A percentile compares a stretch with the other conserved stretches of the same genome.
These are phyloP conservation scores for Garcileccinum viscosum DNA, from an alignment of 1,284 basidiomycete species.

Conservation along the genomic window DNA sequence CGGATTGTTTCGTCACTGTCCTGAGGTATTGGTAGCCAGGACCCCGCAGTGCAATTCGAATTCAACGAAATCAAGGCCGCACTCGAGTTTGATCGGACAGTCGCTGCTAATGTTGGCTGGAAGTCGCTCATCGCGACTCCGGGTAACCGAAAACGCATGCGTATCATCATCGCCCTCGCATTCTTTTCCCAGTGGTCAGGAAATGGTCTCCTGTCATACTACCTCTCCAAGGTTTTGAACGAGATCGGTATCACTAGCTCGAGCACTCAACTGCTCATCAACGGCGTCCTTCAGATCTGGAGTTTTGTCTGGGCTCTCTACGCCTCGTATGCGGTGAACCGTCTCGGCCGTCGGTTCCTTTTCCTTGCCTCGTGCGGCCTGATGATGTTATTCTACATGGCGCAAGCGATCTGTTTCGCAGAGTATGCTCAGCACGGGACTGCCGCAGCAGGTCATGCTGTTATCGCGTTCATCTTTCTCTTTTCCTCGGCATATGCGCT, in stretches of 20 bases:
- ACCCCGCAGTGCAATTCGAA: conserved; percentile 78
- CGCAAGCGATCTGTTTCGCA: conserved; percentile 78
- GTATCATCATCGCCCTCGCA: conserved; percentile 71
- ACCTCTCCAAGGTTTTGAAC: conserved; percentile 74
- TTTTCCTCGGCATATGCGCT: conserved; percentile 75
- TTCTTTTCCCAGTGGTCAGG: conserved; percentile 82
- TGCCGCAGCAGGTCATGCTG: conserved; percentile 60
- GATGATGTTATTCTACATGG: conserved; percentile 73
- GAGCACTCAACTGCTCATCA: conserved; percentile 70
- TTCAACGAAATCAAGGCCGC: conserved; percentile 80
- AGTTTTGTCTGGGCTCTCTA: conserved; percentile 68
- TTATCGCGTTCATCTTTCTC: conserved; percentile 81
- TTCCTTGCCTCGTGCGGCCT: conserved; percentile 67
- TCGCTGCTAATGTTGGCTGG: conserved; percentile 66
- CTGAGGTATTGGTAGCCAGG: conserved; percentile 65
- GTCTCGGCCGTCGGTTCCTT: conserved; percentile 64
- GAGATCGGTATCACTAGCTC: conserved; percentile 71
- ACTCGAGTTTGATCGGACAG: conserved; percentile 66
- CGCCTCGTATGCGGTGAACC: conserved; percentile 64
- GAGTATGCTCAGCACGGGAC: conserved; percentile 56
- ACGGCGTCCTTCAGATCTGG: conserved; percentile 78
- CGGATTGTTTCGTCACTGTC: neutral
- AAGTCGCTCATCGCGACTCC: conserved; percentile 60
- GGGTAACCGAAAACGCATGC: conserved; percentile 75
- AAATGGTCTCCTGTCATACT: conserved; percentile 79